phyloP scores from a whole-genome alignment of 192 early-diverging fungal genomes.

The Lunasporangiospora selenospora region DNA sequence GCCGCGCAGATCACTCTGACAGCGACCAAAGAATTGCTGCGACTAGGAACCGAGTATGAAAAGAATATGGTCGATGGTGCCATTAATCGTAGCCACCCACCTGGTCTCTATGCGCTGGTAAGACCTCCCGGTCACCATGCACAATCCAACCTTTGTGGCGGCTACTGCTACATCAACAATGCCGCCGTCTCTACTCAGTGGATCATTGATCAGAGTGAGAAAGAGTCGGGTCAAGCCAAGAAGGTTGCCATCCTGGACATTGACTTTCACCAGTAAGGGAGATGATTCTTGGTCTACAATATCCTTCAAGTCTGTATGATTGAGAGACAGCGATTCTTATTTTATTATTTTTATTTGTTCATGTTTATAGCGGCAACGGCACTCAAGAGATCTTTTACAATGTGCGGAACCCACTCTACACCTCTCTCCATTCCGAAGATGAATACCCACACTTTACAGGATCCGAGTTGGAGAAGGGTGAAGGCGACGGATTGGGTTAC shows the following conservation, averaged over 20 bases:
- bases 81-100: constrained; percentile 46
- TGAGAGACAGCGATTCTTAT: not conserved
- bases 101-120: constrained; percentile 59
- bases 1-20: constrained; percentile 73
- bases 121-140: constrained; percentile 70
- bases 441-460: constrained; percentile 77
- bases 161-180: constrained; percentile 65
- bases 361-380: constrained; percentile 56
- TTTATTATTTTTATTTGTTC: not conserved
- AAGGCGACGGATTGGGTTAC: constrained; percentile 67
- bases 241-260: constrained; percentile 61
- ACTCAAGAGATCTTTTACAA: constrained; percentile 63
- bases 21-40: constrained; percentile 59
- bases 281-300: not conserved
- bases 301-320: not conserved
- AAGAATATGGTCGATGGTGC: constrained; percentile 8
- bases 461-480: constrained; percentile 56
- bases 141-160: constrained; percentile 55
- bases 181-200: constrained; percentile 55
- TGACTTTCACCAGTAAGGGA: constrained; percentile 67
- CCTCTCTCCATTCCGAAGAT: constrained; percentile 62
- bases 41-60: constrained; percentile 37
- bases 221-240: constrained; percentile 35
- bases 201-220: constrained; percentile 49
- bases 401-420: constrained; percentile 64